Percentiles rank a stretch among this genome's conserved stretches.
phyloP scores from a whole-genome alignment of 768 basidiomycete species.

The Podaxis carcinomalis region DNA sequence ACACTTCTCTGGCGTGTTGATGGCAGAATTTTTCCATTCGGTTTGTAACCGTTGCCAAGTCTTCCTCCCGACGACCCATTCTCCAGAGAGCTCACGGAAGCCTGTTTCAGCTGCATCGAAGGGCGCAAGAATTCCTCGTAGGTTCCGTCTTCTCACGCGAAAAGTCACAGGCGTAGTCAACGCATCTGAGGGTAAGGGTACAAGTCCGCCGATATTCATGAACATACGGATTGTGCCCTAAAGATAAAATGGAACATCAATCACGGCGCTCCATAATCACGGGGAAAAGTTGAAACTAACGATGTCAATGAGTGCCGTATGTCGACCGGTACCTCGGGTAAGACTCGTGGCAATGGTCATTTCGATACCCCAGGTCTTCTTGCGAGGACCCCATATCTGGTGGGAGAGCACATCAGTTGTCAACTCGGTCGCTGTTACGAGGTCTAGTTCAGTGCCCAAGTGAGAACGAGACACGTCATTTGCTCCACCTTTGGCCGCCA shows the following conservation, averaged over 20 bases:
- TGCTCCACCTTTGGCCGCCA: constrained; percentile 58
- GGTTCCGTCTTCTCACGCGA: constrained; percentile 61
- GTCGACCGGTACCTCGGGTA: constrained; percentile 78
- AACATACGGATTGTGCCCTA: constrained; percentile 51
- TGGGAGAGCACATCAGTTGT: constrained; percentile 73
- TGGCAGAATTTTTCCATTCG: constrained; percentile 57
- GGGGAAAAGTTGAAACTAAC: constrained; percentile 34
- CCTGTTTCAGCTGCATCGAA: constrained; percentile 77
- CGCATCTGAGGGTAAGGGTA: constrained; percentile 88
- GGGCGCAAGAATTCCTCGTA: constrained; percentile 76
- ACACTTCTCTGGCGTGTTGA: constrained; percentile 21
- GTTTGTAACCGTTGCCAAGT: constrained; percentile 85
- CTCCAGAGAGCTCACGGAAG: constrained; percentile 77
- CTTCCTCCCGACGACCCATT: constrained; percentile 95
- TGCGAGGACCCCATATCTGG: constrained; percentile 81
- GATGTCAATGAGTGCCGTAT: constrained; percentile 82
- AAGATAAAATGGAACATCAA: constrained; percentile 3
- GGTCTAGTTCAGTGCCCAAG: constrained; percentile 1
- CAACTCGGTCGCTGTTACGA: constrained; percentile 35
- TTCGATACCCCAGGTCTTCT: constrained; percentile 90
- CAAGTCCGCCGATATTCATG: constrained; percentile 76
- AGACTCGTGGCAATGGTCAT: constrained; percentile 88
- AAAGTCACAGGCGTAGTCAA: constrained; percentile 95
- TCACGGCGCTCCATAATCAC: neutral
- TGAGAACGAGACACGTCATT: neutral